Percentiles rank a stretch among this genome's conserved stretches.
phyloP scores from a whole-genome alignment of 768 basidiomycete genomes.

The Dacryopinax primogenitus region DNA sequence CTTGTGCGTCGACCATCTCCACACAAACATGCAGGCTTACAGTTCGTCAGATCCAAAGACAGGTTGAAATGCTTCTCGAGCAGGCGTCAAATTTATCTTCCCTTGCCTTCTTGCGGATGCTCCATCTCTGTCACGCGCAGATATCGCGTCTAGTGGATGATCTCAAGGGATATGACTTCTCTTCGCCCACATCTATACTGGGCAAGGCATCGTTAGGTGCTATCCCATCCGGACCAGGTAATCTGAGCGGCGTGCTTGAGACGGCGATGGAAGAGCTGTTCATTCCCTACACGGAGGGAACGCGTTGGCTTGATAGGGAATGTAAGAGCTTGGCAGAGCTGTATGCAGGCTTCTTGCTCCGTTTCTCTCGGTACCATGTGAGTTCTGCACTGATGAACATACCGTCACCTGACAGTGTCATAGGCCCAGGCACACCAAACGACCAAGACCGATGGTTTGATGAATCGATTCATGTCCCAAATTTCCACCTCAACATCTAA shows the following conservation, averaged over 20 bases:
- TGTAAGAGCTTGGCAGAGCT: conserved; percentile 67
- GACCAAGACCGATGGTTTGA: conserved; percentile 44
- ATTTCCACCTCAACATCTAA: conserved; percentile 30
- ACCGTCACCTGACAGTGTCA: not conserved
- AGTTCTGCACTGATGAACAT: conserved; percentile 20
- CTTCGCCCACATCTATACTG: conserved; percentile 29
- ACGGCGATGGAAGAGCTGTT: conserved; percentile 93
- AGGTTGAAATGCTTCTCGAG: conserved; percentile 79
- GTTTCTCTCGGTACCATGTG: conserved; percentile 85
- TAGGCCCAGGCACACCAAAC: conserved; percentile 40
- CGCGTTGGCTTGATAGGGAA: conserved; percentile 84
- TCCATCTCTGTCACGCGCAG: conserved; percentile 75
- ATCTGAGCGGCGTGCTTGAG: conserved; percentile 82
- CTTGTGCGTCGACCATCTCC: conserved; percentile 44
- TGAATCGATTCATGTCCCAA: conserved; percentile 87
- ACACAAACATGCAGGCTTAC: not conserved
- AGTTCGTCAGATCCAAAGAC: conserved; percentile 76
- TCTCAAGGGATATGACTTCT: conserved; percentile 79
- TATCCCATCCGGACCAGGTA: conserved; percentile 34
- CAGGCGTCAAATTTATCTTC: conserved; percentile 65
- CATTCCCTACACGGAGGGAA: conserved; percentile 83
- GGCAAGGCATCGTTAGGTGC: not conserved
- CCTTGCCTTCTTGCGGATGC: conserved; percentile 76
- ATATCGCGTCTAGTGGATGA: conserved; percentile 74
- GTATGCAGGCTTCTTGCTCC: conserved; percentile 55